Base-by-base conservation (phyloP, 2,329 filamentous ascomycete species). In the Bipolaris cookei region DNA sequence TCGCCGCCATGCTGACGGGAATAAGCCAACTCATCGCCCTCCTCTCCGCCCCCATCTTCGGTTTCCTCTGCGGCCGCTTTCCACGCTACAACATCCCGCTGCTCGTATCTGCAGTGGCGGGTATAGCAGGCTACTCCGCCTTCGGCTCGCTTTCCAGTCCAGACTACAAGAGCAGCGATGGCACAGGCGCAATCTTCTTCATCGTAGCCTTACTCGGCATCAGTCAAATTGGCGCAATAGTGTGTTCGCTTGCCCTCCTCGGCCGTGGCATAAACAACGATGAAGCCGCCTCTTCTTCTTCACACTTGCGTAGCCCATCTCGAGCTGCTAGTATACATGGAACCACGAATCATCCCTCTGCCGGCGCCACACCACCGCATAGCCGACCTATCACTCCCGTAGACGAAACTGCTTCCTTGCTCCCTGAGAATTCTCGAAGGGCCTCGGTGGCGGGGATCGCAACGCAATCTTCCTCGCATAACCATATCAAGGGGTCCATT, bases 221-320 rank as follows among this genome's bases (percentile, higher is more conserved):
- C 70, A 96, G 91, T 69, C 95, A 99, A 77, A 98, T 99, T 60
- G 95, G 94, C 2, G 90, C 92, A 10, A 98, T 99, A 57, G 95
- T 99, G 0, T 97, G 93, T 78, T 96, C 91, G 63, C 84, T 99
- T n/a, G 92, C 91, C 0, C 86, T 95, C 0, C 83, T 99, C 2
- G 92, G 92, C 35, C 87, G 87, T 14, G 93, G 92, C 3, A 89
- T 98, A 20, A 81, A 96, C 47, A 76, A 76, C 65, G 79, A 79
- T 55, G 78, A 78, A 59, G 0, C 50, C 42, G 61, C 44, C 16
- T 60, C 56, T 18, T 16, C 34, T 52, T 44, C n/a, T 42, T 54
- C 35, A 11, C 16, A 43, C n/a, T 46, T 58, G 1, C 32, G 20
- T n/a, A 21, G 6, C 4, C 14, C 45, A 1, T 48, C 45, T 11